A percentile compares a stretch with the other conserved stretches of the same genome.
Evolutionary conservation across 495 filamentous ascomycete species (phyloP).

Genomic region (Podospora conica): DNA sequence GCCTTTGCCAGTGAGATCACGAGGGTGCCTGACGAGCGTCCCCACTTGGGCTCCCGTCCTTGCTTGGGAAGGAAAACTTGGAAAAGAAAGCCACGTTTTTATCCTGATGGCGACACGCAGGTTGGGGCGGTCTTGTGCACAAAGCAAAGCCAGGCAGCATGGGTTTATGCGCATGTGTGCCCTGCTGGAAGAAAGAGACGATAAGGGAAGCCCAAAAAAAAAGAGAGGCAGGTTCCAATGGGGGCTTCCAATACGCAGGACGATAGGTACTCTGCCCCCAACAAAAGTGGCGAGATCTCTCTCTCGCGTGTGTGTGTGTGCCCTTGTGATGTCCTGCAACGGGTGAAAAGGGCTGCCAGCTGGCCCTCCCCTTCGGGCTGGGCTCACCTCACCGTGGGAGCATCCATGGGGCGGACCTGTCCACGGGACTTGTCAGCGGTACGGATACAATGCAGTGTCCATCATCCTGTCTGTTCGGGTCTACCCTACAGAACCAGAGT

Average conservation of each 20-base stretch:
- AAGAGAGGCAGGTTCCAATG: not conserved
- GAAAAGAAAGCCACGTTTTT: conserved; percentile 1
- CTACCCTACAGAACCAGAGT: not conserved
- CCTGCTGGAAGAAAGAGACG: not conserved
- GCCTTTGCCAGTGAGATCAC: conserved; percentile 4
- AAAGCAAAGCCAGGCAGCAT: not conserved
- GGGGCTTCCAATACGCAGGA: not conserved
- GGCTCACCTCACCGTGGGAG: not conserved
- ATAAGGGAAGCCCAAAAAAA: not conserved
- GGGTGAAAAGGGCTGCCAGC: not conserved
- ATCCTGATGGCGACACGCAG: not conserved
- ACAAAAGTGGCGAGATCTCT: conserved; percentile 6
- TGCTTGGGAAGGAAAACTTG: not conserved
- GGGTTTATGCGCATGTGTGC: not conserved
- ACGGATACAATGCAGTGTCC: not conserved
- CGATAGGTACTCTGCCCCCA: not conserved
- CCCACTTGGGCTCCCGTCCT: conserved; percentile 2
- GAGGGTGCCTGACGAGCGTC: conserved; percentile 10
- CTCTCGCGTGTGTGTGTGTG: not conserved
- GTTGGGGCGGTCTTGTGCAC: conserved; percentile 7
- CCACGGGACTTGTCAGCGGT: conserved; percentile 8
- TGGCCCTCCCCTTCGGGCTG: conserved; percentile 1
- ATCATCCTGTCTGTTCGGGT: not conserved
- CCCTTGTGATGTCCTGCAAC: conserved; percentile 4
- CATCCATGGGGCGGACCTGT: not conserved